phyloP scores from a whole-genome alignment of 148 eudicot species.

The Rhododendron molle region DNA sequence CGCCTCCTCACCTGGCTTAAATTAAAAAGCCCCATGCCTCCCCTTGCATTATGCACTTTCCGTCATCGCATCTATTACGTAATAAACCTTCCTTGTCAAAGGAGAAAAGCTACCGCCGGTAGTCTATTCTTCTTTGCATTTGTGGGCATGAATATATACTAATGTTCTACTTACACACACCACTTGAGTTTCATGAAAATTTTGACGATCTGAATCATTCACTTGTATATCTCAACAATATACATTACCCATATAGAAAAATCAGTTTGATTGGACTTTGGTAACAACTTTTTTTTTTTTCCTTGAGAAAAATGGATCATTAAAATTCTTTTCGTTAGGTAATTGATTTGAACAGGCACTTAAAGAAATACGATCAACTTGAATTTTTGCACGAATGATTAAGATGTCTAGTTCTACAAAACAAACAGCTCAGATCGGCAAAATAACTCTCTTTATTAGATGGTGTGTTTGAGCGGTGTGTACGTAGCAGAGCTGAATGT shows the following conservation, averaged over 20 bases:
- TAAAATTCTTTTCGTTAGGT: neutral
- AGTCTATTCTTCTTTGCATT: no score
- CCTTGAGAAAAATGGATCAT: neutral
- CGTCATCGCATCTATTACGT: neutral
- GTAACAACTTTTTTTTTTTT: neutral
- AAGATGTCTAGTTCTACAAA: no score
- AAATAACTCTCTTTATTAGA: neutral
- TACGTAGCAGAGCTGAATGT: neutral
- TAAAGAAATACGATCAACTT: neutral
- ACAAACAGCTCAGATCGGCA: neutral
- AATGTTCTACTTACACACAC: neutral
- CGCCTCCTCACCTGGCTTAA: neutral
- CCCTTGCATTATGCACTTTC: neutral
- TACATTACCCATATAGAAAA: neutral
- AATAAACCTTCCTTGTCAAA: neutral
- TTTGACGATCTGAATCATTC: no score
- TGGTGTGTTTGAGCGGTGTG: neutral
- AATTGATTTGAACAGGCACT: neutral
- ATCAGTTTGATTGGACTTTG: neutral
- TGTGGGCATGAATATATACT: no score
- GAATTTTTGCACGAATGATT: no score
- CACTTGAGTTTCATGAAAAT: neutral
- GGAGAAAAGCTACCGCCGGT: neutral
- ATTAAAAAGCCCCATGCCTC: neutral
- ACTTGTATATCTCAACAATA: neutral